A percentile compares a stretch with the other conserved stretches of the same genome.
Conservation (phyloP, 257 asterid species). For the Anisodus acutangulus region DNA sequence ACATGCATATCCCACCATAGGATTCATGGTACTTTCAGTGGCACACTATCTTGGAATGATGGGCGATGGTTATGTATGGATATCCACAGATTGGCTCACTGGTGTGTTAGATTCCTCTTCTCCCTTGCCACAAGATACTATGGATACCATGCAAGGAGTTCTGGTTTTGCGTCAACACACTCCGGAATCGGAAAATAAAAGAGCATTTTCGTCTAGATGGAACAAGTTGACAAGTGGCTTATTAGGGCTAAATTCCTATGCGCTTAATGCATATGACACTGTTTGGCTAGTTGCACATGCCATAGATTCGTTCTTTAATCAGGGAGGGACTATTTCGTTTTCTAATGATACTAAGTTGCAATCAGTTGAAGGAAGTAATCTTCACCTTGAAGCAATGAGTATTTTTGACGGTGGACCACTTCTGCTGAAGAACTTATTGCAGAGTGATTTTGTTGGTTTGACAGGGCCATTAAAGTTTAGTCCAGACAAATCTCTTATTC, state of each 20-base stretch:
- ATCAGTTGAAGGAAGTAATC: conserved; percentile 50
- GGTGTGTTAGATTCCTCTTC: conserved; percentile 50
- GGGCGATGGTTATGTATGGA: conserved; percentile 59
- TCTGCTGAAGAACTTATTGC: conserved; percentile 57
- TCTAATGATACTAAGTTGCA: conserved; percentile 61
- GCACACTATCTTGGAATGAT: conserved; percentile 58
- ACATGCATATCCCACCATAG: conserved; percentile 45
- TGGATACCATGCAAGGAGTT: conserved; percentile 53
- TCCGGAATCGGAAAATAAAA: conserved; percentile 51
- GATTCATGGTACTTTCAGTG: conserved; percentile 49
- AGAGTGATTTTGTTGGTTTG: conserved; percentile 71
- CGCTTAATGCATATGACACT: conserved; percentile 77
- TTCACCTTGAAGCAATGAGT: conserved; percentile 69
- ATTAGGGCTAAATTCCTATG: conserved; percentile 71
- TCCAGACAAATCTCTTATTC: conserved; percentile 55
- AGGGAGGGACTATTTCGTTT: conserved; percentile 77
- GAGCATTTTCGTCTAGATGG: conserved; percentile 61
- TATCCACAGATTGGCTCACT: conserved; percentile 61
- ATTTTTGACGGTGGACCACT: conserved; percentile 82
- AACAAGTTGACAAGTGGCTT: conserved; percentile 57
- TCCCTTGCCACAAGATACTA: conserved; percentile 38
- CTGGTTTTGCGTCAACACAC: conserved; percentile 54
- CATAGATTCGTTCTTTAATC: conserved; percentile 59
- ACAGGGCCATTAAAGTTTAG: conserved; percentile 73
- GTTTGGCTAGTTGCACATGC: conserved; percentile 92